phyloP scores from a whole-genome alignment of 2,329 filamentous ascomycete species.

The Domatiomyces catenatus region DNA sequence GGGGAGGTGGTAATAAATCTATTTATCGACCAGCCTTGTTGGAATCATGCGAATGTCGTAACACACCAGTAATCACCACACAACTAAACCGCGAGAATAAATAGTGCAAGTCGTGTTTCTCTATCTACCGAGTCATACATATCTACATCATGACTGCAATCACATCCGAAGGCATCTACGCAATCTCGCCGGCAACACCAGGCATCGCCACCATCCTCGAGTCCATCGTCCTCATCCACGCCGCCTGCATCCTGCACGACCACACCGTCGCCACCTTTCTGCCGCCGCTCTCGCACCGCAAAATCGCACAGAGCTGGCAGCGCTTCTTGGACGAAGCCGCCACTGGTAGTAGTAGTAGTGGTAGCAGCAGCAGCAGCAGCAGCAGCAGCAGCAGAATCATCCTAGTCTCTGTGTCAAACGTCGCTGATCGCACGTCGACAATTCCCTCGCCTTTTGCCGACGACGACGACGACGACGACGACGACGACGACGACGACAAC shows the following conservation, averaged over 20 bases:
- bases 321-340: slow-evolving; percentile 35
- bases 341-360: slow-evolving; percentile 17
- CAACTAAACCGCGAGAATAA: too few species aligned
- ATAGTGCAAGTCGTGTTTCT: too few species aligned
- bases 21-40: too few species aligned
- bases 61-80: too few species aligned
- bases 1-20: too few species aligned
- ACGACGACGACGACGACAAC: neutral
- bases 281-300: slow-evolving; percentile 42
- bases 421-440: slow-evolving; percentile 19
- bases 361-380: slow-evolving; percentile 5
- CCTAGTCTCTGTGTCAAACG: slow-evolving; percentile 33
- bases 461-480: too few species aligned
- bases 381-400: slow-evolving; percentile 26
- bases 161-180: slow-evolving; percentile 1
- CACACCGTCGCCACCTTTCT: slow-evolving; percentile 43
- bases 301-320: slow-evolving; percentile 44
- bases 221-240: slow-evolving; percentile 44
- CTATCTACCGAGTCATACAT: too few species aligned
- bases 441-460: slow-evolving; percentile 23
- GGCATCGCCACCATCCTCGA: slow-evolving; percentile 27
- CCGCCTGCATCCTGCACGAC: slow-evolving; percentile 43
- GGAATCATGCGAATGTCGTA: too few species aligned
- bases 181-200: slow-evolving; percentile 4
- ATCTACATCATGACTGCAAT: neutral